Conservation (phyloP, 176 grass and related monocot genomes). For the Triticum aestivum region IWGSC_CS_RefSeq_v2.1 NC_057813.1:53499113-53499612, state of each 20-base stretch:
- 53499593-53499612: no score
- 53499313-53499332: slow-evolving; percentile 24
- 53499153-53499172: slow-evolving; percentile 86
- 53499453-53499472: neutral
- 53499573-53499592: no score
- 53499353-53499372: neutral
- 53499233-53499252: slow-evolving; percentile 58
- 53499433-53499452: neutral
- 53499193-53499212: slow-evolving; percentile 95
- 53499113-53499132: slow-evolving; percentile 81
- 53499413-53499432: neutral
- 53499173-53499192: slow-evolving; percentile 70
- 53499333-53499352: slow-evolving; percentile 16
- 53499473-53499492: neutral
- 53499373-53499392: neutral
- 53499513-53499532: no score
- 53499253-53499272: slow-evolving; percentile 89
- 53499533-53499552: no score
- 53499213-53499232: slow-evolving; percentile 58
- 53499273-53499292: slow-evolving; percentile 88
- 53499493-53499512: neutral
- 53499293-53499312: slow-evolving; percentile 94
- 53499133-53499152: slow-evolving; percentile 99
- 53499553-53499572: no score
- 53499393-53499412: neutral